These are phyloP conservation scores for Metarhizium sp. DNA, from an alignment of 2,329 filamentous ascomycete genomes.

Conservation along the genomic window DNA sequence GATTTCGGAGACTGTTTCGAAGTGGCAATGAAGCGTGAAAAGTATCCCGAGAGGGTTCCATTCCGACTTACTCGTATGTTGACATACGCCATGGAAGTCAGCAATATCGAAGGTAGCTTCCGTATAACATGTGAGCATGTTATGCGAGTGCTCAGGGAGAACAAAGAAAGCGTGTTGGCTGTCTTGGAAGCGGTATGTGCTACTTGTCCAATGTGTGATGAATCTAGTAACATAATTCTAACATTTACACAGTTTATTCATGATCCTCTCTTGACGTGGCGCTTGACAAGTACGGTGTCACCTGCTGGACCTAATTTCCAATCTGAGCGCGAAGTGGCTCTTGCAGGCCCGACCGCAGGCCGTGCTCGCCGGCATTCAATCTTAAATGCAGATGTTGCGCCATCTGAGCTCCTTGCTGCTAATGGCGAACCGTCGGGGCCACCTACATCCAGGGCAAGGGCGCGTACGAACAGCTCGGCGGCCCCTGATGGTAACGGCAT, in stretches of 20 bases:
- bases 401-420: slow-evolving; percentile 49
- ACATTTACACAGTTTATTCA: slow-evolving; percentile 73
- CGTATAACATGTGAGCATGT: slow-evolving; percentile 97
- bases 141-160: slow-evolving; percentile 91
- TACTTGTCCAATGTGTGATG: background rate
- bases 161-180: slow-evolving; percentile 98
- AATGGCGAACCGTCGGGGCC: slow-evolving; percentile 33
- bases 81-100: slow-evolving; percentile 99
- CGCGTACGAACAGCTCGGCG: slow-evolving; percentile 50
- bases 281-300: slow-evolving; percentile 58
- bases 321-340: slow-evolving; percentile 46
- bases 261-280: slow-evolving; percentile 97
- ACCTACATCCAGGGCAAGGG: slow-evolving; percentile 39
- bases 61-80: slow-evolving; percentile 98
- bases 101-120: slow-evolving; percentile 98
- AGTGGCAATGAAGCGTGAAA: slow-evolving; percentile 98
- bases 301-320: slow-evolving; percentile 59
- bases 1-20: slow-evolving; percentile 99
- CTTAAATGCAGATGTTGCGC: slow-evolving; percentile 52
- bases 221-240: background rate
- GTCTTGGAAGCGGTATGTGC: slow-evolving; percentile 86
- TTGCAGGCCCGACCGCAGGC: slow-evolving; percentile 35
- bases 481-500: slow-evolving; percentile 23
- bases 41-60: slow-evolving; percentile 93
- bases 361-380: slow-evolving; percentile 60